Percentiles rank a stretch among this genome's conserved stretches.
These are phyloP conservation scores for Akanthomyces muscarius DNA, from an alignment of 2,329 filamentous ascomycete species.

Conservation along the genomic window DNA sequence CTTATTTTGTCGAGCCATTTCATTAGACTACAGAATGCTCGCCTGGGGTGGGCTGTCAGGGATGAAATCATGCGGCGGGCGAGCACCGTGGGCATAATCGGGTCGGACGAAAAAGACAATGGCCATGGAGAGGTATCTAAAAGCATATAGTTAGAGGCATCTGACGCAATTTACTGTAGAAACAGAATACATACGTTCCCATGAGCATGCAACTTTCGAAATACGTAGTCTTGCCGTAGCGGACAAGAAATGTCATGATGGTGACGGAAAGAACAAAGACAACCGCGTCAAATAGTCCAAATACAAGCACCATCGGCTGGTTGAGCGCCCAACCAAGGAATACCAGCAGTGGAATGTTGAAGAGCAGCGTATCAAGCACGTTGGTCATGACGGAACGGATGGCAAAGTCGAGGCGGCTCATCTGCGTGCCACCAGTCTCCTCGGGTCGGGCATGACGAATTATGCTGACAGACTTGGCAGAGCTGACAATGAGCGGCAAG, in stretches of 20 bases:
- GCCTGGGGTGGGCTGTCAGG: background rate
- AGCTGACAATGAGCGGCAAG: constrained; percentile 13
- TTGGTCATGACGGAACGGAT: constrained; percentile 17
- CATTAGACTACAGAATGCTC: constrained; percentile 12
- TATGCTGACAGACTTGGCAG: constrained; percentile 14
- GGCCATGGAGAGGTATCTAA: constrained; percentile 19
- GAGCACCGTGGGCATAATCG: background rate
- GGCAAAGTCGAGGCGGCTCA: constrained; percentile 16
- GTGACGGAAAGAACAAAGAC: constrained; percentile 20
- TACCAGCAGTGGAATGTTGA: constrained; percentile 16
- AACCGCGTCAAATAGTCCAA: constrained; percentile 19
- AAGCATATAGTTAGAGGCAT: background rate
- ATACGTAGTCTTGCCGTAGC: constrained; percentile 21
- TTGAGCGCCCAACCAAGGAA: constrained; percentile 10
- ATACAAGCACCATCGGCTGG: constrained; percentile 19
- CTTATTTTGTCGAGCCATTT: constrained; percentile 13
- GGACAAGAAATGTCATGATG: constrained; percentile 20
- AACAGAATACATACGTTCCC: constrained; percentile 18
- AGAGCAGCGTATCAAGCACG: constrained; percentile 14
- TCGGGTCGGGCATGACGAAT: constrained; percentile 14
- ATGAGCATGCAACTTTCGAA: constrained; percentile 22
- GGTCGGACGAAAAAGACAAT: constrained; percentile 20
- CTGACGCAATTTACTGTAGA: background rate
- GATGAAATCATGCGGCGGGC: background rate
- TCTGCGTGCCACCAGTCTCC: constrained; percentile 1